Evolutionary conservation across 495 filamentous ascomycete species (phyloP), one percentile per base, ranked within the genome.

Genomic region (Glonium stellatum): DNA sequence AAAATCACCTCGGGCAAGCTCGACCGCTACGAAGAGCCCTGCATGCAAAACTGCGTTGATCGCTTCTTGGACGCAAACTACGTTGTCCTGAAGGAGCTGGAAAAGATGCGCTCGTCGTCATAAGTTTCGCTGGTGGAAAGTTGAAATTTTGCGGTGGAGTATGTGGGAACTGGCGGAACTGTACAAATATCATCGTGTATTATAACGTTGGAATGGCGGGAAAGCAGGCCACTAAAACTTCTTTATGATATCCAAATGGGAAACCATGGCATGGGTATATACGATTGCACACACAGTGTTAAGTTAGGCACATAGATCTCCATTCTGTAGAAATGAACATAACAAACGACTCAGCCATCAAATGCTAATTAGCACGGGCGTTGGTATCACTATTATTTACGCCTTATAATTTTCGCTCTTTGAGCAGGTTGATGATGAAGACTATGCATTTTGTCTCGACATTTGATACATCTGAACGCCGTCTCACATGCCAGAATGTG

Each of bases 21-120:
- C 56, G 89, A 95, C 60, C 80, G 77, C 64, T 75, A 59, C 57
- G 93, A 98, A 78, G 84, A 89, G 75, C 67, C 75, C 5, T 98
- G 93, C 73, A 77, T 92, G 67, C 77, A 85, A 72, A 96, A 96
- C 77, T 98, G 93, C 69, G 89, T 97, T 48, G 88, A 95, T 61
- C 82, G 93, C 52, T 98, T 91, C 76, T 79, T 97, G 79, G 93
- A 98, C 75, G 80, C 89, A 54, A 91, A 92, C 75, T 70, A 87
- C 51, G 73, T 85, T 19, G 87, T 96, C 13, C 70, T 97, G 74
- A 84, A 84, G 77, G 88, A 96, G 68, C 71, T 98, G 70, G 81
- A 90, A 62, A 76, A 69, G 48, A 77, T 90, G 75, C 77, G 86
- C 59, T 59, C 57, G 41, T 59, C 57, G 41, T 25, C 25, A 25